Evolutionary conservation across 257 asterid genomes (phyloP), one percentile per base, ranked within the genome.

Genomic region (Eustoma russellianum): DNA sequence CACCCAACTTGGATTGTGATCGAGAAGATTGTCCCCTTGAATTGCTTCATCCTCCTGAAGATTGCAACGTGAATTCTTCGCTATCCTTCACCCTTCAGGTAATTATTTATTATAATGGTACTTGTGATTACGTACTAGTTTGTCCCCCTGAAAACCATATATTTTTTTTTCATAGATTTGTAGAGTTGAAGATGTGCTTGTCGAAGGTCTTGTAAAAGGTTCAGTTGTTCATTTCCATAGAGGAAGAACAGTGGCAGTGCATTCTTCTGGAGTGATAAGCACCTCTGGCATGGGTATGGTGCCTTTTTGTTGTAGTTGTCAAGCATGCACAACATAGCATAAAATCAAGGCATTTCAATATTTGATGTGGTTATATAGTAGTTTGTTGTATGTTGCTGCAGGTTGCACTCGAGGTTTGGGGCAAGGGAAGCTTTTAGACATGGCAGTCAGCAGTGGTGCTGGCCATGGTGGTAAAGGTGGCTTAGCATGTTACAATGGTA

Each of bases 391-490:
- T 61, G 34, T 56, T 61, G 35, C 50, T 70, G 73, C 83, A 92
- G 99, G 99, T 68, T 88, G 99, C 77, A 76, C 45, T 43, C 94
- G 95, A 30, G 99, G 99, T 46, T 35, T 88, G 61, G 99, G 99
- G 46, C 86, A 69, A 61, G 99, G 99, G 44, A 54, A 57, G 48
- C 66, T 88, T 60, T 60, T 74, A 59, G 70, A 70, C 48, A 76
- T 65, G 68, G 94, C 93, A 63, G 74, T 79, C 50, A 89, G 97
- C 62, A 78, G 99, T 72, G 97, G 99, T 56, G 99, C 86, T 52
- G 99, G 99, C 43, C 88, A 92, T 70, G 99, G 99, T 56, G 99
- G 99, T 69, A 81, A 70, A 71, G 99, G 97, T 57, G 97, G 99
- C 60, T 66, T 66, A 78, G 94, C 83, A 24, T 92, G 94, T 84